phyloP scores from a whole-genome alignment of 371 early-diverging fungal genomes.

The Syncephalastrum racemosum region DNA sequence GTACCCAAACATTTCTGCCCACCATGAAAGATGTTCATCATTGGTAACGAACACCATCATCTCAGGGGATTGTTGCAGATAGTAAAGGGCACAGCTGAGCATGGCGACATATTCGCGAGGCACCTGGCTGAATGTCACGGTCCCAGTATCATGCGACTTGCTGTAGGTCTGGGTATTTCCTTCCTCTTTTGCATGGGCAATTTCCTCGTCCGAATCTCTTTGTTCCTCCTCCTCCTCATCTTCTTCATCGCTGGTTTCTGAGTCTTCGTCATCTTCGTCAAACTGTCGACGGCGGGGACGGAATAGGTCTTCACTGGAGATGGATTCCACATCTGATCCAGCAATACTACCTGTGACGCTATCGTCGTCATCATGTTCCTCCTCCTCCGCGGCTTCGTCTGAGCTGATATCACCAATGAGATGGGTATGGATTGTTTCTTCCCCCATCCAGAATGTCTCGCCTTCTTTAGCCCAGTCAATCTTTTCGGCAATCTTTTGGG shows the following conservation, averaged over 20 bases:
- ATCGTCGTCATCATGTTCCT: constrained; percentile 17
- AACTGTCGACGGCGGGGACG: constrained; percentile 19
- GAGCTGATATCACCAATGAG: constrained; percentile 6
- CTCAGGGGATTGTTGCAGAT: constrained; percentile 25
- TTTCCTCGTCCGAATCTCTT: constrained; percentile 8
- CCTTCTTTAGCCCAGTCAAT: constrained; percentile 53
- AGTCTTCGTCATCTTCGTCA: constrained; percentile 14
- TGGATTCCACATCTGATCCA: constrained; percentile 16
- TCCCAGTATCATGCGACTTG: constrained; percentile 12
- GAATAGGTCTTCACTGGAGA: constrained; percentile 27
- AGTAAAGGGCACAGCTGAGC: constrained; percentile 45
- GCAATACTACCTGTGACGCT: not conserved
- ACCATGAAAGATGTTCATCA: constrained; percentile 48
- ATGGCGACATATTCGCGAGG: constrained; percentile 39
- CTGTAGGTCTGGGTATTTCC: not conserved
- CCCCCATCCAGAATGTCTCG: constrained; percentile 50
- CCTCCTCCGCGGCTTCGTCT: constrained; percentile 16
- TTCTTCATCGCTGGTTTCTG: constrained; percentile 9
- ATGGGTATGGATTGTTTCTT: constrained; percentile 14
- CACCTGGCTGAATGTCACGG: constrained; percentile 24
- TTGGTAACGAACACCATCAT: constrained; percentile 44
- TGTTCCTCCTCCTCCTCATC: constrained; percentile 13
- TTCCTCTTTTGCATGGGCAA: constrained; percentile 7
- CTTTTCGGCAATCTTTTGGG: constrained; percentile 49
- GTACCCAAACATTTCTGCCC: constrained; percentile 51